These are phyloP conservation scores for Linnemannia zychae DNA, from an alignment of 192 early-diverging fungal species.

Conservation along the genomic window DNA sequence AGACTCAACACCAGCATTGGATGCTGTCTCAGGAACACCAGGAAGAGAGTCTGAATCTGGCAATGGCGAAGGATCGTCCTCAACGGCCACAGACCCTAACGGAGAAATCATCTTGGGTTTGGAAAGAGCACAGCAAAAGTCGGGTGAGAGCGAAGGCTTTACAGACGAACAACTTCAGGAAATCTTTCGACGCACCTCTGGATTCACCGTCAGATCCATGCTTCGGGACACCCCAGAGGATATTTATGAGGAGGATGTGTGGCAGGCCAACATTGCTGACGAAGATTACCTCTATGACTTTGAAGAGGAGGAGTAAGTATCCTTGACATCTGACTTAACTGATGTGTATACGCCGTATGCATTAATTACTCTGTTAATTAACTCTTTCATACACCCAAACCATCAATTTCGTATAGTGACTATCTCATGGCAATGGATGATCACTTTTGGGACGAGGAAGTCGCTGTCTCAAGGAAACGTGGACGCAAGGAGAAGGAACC, in stretches of 20 bases:
- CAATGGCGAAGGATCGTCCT: neutral
- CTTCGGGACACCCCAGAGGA: slow-evolving; percentile 72
- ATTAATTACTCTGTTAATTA: slow-evolving; percentile 12
- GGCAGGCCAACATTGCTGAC: slow-evolving; percentile 83
- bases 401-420: slow-evolving; percentile 65
- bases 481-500: slow-evolving; percentile 62
- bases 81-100: neutral
- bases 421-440: slow-evolving; percentile 84
- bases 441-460: slow-evolving; percentile 84
- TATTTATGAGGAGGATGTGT: slow-evolving; percentile 81
- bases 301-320: slow-evolving; percentile 82
- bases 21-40: neutral
- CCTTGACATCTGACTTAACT: neutral
- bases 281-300: slow-evolving; percentile 76
- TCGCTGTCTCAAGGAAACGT: slow-evolving; percentile 57
- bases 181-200: slow-evolving; percentile 90
- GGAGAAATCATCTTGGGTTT: slow-evolving; percentile 42
- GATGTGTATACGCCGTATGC: neutral
- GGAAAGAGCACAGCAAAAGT: slow-evolving; percentile 32
- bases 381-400: neutral
- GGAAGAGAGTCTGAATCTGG: slow-evolving; percentile 1
- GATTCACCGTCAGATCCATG: slow-evolving; percentile 82
- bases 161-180: slow-evolving; percentile 89
- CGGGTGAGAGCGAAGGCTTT: slow-evolving; percentile 60
- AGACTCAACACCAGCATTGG: neutral